A percentile compares a stretch with the other conserved stretches of the same genome.
Conservation (phyloP, 176 grass and related monocot species). For the Aechmea fasciata region DNA sequence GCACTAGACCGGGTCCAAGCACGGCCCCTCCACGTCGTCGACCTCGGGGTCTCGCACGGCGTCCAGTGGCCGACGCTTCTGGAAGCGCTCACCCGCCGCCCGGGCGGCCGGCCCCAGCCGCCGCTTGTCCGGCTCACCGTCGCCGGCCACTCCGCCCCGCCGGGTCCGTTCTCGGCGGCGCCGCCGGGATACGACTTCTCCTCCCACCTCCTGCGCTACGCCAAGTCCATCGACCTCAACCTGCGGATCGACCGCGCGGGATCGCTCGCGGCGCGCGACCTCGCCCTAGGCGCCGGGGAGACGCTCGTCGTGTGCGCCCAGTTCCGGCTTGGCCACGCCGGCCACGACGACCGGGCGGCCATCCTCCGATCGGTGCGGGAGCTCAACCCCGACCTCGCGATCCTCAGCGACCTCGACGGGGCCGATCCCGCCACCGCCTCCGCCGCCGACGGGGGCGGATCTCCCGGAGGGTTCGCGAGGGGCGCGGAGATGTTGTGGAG, state of each 20-base stretch:
- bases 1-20: not conserved
- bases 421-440: not conserved
- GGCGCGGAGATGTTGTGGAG: constrained; percentile 59
- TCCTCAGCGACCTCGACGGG: constrained; percentile 73
- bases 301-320: constrained; percentile 68
- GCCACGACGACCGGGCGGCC: constrained; percentile 28
- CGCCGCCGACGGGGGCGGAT: constrained; percentile 10
- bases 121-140: constrained; percentile 53
- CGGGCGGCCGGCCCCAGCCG: constrained; percentile 28
- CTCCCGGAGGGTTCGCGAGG: constrained; percentile 35
- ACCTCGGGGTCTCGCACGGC: constrained; percentile 87
- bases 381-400: constrained; percentile 56
- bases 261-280: constrained; percentile 17
- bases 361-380: constrained; percentile 38
- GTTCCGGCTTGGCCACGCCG: constrained; percentile 46
- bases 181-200: constrained; percentile 67
- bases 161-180: constrained; percentile 46
- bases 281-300: constrained; percentile 21
- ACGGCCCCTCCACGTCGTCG: constrained; percentile 57
- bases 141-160: not conserved
- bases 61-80: constrained; percentile 99
- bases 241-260: constrained; percentile 35
- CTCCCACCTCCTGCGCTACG: constrained; percentile 71
- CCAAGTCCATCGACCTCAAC: constrained; percentile 73
- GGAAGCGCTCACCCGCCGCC: constrained; percentile 57